Base-by-base conservation (phyloP, 192 early-diverging fungal species). In the Phycomyces nitens region DNA sequence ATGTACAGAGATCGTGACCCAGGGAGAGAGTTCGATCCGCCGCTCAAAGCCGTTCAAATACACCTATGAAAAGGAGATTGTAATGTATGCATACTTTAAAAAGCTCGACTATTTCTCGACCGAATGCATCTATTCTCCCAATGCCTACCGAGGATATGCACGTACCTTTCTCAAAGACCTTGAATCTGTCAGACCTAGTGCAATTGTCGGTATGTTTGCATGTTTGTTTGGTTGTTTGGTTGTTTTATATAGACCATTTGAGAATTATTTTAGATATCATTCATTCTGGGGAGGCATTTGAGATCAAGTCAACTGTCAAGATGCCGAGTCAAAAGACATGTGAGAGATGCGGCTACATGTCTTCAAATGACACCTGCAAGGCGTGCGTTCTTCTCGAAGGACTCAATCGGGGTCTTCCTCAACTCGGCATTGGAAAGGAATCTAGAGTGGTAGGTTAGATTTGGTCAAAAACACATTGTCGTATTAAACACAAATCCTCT, bases 61-160 rank as follows among this genome's bases (percentile, higher is more conserved):
- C 73, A 95, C 94, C 0, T 99, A 99, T 62, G 97, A 99, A 75
- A 99, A 99, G 77, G 97, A 99, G 65, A 99, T 99, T 67, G 97
- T 99, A 67, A 96, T 99, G 95, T 94, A 99, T 66, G 97, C 97
- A 21, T 97, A 99, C 68, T 94, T 94, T 68, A 92, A 92, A 76
- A 89, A 93, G 39, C 78, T 99, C 22, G 97, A 99, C 70, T 99
- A 99, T 79, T 99, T 99, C 58, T 96, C 94, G 12, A 99, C 97
- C 11, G 97, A 99, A 71, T 99, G 97, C 71, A 94, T 92, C 21
- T 99, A 99, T 75, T 93, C 94, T 34, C 95, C 95, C 23, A 95
- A 99, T 66, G 94, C 97, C 5, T 99, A 97, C 61, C 89, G 97
- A 42, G 97, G 97, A 5, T 85, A 97, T 73, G 97, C 94, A 10